Evolutionary conservation across 163 green algal genomes (phyloP).

Genomic region (Prototheca wickerhamii): DNA sequence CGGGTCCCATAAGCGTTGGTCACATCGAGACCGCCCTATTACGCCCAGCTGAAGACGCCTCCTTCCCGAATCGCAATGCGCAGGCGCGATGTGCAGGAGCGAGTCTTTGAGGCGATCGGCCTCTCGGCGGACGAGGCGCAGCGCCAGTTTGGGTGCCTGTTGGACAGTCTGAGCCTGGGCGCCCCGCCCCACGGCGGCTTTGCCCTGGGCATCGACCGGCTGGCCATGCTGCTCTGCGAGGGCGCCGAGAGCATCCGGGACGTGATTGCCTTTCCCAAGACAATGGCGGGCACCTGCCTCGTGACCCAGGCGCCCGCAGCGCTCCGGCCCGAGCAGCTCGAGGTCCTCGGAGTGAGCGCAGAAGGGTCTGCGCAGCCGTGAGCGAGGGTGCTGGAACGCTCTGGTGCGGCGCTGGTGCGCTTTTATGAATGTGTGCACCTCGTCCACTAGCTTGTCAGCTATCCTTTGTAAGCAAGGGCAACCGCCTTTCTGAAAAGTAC

Average conservation of each 20-base stretch:
- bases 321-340: constrained; percentile 45
- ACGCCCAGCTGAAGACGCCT: too few relatives aligned
- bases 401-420: too few relatives aligned
- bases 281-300: constrained; percentile 50
- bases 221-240: constrained; percentile 81
- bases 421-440: too few relatives aligned
- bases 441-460: too few relatives aligned
- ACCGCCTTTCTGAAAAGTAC: too few relatives aligned
- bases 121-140: constrained; percentile 60
- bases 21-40: too few relatives aligned
- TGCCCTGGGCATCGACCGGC: constrained; percentile 81
- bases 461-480: too few relatives aligned
- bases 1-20: too few relatives aligned
- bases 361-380: neutral
- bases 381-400: too few relatives aligned
- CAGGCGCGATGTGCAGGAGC: constrained; percentile 77
- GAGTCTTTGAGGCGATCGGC: constrained; percentile 87
- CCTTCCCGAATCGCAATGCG: too few relatives aligned
- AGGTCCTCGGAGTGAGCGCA: constrained; percentile 32
- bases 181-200: constrained; percentile 88
- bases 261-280: constrained; percentile 99
- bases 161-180: constrained; percentile 84
- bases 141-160: constrained; percentile 93
- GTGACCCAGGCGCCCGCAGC: constrained; percentile 63
- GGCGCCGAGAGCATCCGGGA: constrained; percentile 80